A percentile compares a stretch with the other conserved stretches of the same genome.
Conservation (phyloP, 2,329 filamentous ascomycete genomes). For the Trichophyton simii region DNA sequence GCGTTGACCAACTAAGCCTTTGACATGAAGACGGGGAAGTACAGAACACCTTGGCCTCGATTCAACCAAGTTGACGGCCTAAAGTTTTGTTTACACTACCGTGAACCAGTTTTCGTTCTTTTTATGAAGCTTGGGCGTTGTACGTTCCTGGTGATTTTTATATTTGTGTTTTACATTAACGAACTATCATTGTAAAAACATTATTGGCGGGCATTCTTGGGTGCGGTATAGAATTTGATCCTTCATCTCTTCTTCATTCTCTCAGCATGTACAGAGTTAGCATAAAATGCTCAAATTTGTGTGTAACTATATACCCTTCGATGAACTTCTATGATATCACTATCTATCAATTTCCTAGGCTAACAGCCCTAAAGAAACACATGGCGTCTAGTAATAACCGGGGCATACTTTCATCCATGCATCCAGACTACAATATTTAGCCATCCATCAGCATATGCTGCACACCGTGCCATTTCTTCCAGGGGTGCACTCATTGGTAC, state of each 20-base stretch:
- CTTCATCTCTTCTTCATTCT: background rate
- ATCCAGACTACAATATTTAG: conserved; percentile 69
- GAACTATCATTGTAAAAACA: conserved; percentile 3
- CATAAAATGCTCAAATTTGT: background rate
- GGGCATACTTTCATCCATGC: conserved; percentile 35
- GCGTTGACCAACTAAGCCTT: conserved; percentile 39
- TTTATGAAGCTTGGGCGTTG: background rate
- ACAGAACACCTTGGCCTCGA: background rate
- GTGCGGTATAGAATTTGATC: background rate
- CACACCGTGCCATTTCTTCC: conserved; percentile 69
- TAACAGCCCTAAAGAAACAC: background rate
- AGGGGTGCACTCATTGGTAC: conserved; percentile 70
- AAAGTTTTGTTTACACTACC: background rate
- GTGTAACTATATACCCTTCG: background rate
- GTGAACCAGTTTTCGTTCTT: background rate
- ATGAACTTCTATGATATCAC: background rate
- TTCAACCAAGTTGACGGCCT: background rate
- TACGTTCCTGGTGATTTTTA: background rate
- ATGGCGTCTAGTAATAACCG: background rate
- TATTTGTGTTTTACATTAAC: background rate
- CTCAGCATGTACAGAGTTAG: background rate
- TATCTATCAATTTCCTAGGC: background rate
- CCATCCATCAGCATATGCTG: conserved; percentile 87
- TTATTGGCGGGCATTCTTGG: background rate
- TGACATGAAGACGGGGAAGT: conserved; percentile 17